A percentile compares a stretch with the other conserved stretches of the same genome.
phyloP scores from a whole-genome alignment of 257 asterid species.

The Solanum chiquidenum region DNA sequence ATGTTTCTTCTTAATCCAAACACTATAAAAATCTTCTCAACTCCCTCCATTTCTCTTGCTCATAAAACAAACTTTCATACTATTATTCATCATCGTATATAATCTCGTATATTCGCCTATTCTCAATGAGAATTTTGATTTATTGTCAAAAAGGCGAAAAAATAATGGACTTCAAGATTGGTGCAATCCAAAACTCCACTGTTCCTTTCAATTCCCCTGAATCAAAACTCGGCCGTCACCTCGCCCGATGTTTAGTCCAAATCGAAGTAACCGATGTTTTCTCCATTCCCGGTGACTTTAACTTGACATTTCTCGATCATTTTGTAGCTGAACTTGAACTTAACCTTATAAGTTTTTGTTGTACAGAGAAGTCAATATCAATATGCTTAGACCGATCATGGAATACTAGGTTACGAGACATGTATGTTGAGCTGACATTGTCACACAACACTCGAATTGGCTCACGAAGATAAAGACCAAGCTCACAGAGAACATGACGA shows the following conservation, averaged over 20 bases:
- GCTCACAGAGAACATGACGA: too few species aligned
- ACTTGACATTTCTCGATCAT: slow-evolving; percentile 61
- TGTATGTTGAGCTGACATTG: too few species aligned
- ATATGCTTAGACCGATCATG: too few species aligned
- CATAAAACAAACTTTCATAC: background rate
- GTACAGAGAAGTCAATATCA: too few species aligned
- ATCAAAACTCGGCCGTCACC: slow-evolving; percentile 68
- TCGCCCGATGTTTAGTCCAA: slow-evolving; percentile 77
- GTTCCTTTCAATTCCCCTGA: slow-evolving; percentile 27
- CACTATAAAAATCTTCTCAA: background rate
- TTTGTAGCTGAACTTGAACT: background rate
- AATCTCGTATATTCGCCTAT: too few species aligned
- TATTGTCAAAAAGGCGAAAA: too few species aligned
- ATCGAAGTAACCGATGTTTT: slow-evolving; percentile 54
- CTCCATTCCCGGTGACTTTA: slow-evolving; percentile 74
- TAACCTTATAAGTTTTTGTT: too few species aligned
- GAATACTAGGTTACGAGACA: too few species aligned
- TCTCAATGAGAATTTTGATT: too few species aligned
- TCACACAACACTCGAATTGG: too few species aligned
- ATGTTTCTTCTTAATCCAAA: slow-evolving; percentile 1
- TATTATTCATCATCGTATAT: background rate
- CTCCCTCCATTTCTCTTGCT: background rate
- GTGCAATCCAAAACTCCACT: slow-evolving; percentile 32
- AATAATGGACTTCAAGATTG: slow-evolving; percentile 43
- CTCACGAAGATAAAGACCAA: too few species aligned